These are phyloP conservation scores for Talaromyces sp. DNA, from an alignment of 2,329 filamentous ascomycete species.

Conservation along the genomic window DNA sequence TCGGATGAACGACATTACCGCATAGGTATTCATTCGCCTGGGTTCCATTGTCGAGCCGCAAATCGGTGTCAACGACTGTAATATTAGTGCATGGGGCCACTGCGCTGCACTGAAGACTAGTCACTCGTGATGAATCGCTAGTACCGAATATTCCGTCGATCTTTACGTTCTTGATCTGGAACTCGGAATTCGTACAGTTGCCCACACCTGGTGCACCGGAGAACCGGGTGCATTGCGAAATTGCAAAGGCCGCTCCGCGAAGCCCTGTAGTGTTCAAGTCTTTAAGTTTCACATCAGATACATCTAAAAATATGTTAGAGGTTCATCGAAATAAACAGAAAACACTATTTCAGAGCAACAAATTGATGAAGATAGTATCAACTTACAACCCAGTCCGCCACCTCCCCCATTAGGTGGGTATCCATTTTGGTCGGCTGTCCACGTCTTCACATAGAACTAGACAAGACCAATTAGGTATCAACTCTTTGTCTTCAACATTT, in stretches of 20 bases:
- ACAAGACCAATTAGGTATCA: too few species aligned
- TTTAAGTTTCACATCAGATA: slow-evolving; percentile 10
- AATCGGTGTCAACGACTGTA: slow-evolving; percentile 18
- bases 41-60: slow-evolving; percentile 24
- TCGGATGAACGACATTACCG: slow-evolving; percentile 24
- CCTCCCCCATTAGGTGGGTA: slow-evolving; percentile 63
- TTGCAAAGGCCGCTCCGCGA: slow-evolving; percentile 34
- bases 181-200: slow-evolving; percentile 45
- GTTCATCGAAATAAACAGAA: too few species aligned
- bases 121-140: slow-evolving; percentile 20
- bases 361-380: not conserved
- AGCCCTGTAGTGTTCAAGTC: slow-evolving; percentile 35
- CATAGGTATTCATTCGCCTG: slow-evolving; percentile 26
- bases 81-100: slow-evolving; percentile 31
- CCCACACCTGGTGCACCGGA: slow-evolving; percentile 29
- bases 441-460: slow-evolving; percentile 58
- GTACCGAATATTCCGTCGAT: slow-evolving; percentile 31
- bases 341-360: too few species aligned
- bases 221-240: slow-evolving; percentile 47
- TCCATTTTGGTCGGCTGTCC: slow-evolving; percentile 56
- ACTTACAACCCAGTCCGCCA: slow-evolving; percentile 57
- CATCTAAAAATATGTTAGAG: slow-evolving; percentile 16
- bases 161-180: slow-evolving; percentile 36
- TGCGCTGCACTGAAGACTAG: slow-evolving; percentile 36
- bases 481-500: too few species aligned